These are phyloP conservation scores for Boeremia exigua DNA, from an alignment of 2,329 filamentous ascomycete genomes.

Conservation along the genomic window DNA sequence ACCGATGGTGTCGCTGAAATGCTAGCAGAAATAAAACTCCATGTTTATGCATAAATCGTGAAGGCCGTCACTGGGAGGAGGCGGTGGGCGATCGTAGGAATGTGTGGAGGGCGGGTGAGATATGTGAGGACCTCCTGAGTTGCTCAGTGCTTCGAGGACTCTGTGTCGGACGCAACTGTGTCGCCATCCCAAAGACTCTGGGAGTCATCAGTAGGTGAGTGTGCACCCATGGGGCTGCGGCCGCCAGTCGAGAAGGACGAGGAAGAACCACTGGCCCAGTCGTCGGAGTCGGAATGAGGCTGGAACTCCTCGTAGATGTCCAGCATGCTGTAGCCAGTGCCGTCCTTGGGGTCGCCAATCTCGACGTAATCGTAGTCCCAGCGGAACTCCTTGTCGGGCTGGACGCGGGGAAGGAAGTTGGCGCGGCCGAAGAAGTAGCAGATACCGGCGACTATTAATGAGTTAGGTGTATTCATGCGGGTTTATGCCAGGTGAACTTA, in stretches of 20 bases:
- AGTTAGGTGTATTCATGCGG: conserved; percentile 26
- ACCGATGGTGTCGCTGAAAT: conserved; percentile 43
- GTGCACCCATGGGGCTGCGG: conserved; percentile 58
- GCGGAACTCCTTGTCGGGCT: conserved; percentile 82
- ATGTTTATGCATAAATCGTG: conserved; percentile 47
- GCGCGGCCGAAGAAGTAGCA: conserved; percentile 84
- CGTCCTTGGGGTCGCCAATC: conserved; percentile 68
- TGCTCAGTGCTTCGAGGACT: conserved; percentile 38
- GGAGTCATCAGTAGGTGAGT: conserved; percentile 62
- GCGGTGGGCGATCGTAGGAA: conserved; percentile 34
- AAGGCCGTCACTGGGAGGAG: conserved; percentile 36
- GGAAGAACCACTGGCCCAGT: conserved; percentile 88
- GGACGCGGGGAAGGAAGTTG: conserved; percentile 80
- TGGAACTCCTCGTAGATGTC: conserved; percentile 62
- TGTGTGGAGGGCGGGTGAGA: conserved; percentile 24
- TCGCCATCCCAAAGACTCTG: conserved; percentile 64
- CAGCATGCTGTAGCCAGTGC: conserved; percentile 59
- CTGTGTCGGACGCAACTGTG: conserved; percentile 58
- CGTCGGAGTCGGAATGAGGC: conserved; percentile 72
- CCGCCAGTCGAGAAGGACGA: conserved; percentile 74
- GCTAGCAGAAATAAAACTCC: conserved; percentile 46
- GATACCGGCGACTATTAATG: conserved; percentile 63
- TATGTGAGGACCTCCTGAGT: conserved; percentile 11
- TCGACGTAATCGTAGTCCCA: conserved; percentile 98
- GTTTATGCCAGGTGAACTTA: conserved; percentile 31